These are phyloP conservation scores for Galium porrigens DNA, from an alignment of 305 asterid genomes.

Conservation along the genomic window DNA sequence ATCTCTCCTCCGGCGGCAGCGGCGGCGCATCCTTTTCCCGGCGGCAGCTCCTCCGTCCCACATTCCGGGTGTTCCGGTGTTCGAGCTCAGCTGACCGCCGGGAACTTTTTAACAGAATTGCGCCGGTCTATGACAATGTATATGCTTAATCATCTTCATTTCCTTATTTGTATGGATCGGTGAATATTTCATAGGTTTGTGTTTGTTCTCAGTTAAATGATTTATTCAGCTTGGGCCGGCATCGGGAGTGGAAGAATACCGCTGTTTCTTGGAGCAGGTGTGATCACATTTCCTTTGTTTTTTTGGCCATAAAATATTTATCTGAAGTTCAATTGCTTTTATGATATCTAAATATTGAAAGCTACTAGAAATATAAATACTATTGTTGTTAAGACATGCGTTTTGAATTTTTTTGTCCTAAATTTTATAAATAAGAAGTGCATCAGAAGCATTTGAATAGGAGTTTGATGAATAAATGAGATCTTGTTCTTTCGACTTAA, in stretches of 20 bases:
- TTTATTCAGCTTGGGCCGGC: neutral
- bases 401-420: neutral
- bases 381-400: neutral
- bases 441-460: neutral
- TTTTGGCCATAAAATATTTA: neutral
- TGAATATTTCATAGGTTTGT: neutral
- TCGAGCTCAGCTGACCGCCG: slow-evolving; percentile 7
- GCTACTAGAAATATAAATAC: neutral
- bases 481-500: neutral
- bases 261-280: slow-evolving; percentile 8
- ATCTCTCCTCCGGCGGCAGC: neutral
- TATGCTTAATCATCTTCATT: neutral
- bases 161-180: neutral
- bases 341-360: neutral
- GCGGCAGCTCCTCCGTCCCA: neutral
- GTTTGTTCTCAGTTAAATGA: slow-evolving; percentile 9
- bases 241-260: slow-evolving; percentile 3
- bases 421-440: too few species aligned
- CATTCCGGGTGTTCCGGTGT: slow-evolving; percentile 4
- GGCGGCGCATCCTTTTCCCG: neutral
- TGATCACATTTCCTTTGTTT: neutral
- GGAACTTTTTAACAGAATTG: slow-evolving; percentile 9
- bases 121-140: slow-evolving; percentile 9
- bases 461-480: neutral
- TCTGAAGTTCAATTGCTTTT: too few species aligned